These are phyloP conservation scores for Aspergillus conjunctus DNA, from an alignment of 495 filamentous ascomycete species.

Conservation along the genomic window DNA sequence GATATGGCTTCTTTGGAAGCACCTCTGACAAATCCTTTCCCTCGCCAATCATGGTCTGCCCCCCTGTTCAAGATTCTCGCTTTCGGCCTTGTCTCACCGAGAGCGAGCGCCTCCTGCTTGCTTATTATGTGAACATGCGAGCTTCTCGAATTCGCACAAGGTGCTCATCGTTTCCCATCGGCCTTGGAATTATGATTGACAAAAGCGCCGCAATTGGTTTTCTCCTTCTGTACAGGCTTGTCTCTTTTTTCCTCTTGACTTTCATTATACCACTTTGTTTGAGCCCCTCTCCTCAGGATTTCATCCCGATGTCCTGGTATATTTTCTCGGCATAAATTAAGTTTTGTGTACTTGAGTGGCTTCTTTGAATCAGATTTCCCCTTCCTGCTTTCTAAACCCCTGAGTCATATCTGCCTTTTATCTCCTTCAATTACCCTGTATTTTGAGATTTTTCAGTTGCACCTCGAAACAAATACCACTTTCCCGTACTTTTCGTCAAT, in stretches of 20 bases:
- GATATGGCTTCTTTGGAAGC: too few species aligned
- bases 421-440: conserved; percentile 13
- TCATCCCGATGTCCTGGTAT: conserved; percentile 10
- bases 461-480: background rate
- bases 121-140: conserved; percentile 4
- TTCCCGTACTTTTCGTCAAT: background rate
- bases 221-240: conserved; percentile 14
- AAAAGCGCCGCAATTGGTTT: conserved; percentile 10
- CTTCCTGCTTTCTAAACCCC: background rate
- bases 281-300: conserved; percentile 8
- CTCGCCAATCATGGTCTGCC: too few species aligned
- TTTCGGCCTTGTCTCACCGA: background rate
- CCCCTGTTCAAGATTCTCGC: too few species aligned
- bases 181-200: conserved; percentile 14
- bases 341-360: conserved; percentile 6
- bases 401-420: conserved; percentile 7
- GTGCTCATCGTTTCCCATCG: conserved; percentile 3
- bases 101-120: background rate
- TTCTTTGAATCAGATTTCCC: conserved; percentile 12
- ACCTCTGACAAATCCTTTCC: too few species aligned
- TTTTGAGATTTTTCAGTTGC: conserved; percentile 1
- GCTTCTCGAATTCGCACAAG: conserved; percentile 10
- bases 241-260: conserved; percentile 10
- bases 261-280: conserved; percentile 31
- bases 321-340: conserved; percentile 13